A percentile compares a stretch with the other conserved stretches of the same genome.
Conservation (phyloP, 208 protist species). For the Trypanosoma avium region DNA sequence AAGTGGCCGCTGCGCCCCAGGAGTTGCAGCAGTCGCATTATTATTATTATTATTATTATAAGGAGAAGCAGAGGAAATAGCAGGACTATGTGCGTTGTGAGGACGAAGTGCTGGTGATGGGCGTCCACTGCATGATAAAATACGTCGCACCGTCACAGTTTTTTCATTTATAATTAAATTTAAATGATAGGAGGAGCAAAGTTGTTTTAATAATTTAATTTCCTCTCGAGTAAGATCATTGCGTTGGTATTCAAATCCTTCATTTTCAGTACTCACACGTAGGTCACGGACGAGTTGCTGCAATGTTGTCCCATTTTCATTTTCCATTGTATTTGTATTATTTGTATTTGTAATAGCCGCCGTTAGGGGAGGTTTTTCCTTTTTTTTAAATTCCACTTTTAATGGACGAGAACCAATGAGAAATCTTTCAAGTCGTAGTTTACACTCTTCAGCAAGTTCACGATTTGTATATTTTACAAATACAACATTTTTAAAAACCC, state of each 20-base stretch:
- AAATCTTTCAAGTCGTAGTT: conserved; percentile 76
- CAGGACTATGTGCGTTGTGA: neutral
- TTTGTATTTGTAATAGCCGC: no score
- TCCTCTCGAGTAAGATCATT: conserved; percentile 65
- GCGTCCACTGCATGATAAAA: conserved; percentile 48
- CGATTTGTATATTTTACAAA: conserved; percentile 91
- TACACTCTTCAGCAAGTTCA: conserved; percentile 91
- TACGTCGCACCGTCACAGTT: conserved; percentile 66
- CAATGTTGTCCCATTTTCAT: conserved; percentile 27
- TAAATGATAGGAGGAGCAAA: conserved; percentile 73
- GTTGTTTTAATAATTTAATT: conserved; percentile 73
- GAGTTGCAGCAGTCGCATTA: no score
- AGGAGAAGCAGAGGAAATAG: no score
- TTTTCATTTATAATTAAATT: conserved; percentile 57
- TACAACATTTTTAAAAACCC: conserved; percentile 80
- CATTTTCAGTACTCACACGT: conserved; percentile 73
- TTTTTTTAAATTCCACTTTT: conserved; percentile 88
- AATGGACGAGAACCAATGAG: conserved; percentile 53
- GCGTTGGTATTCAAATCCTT: conserved; percentile 65
- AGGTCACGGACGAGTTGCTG: conserved; percentile 77
- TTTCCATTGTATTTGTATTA: no score
- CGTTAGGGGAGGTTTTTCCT: conserved; percentile 34
- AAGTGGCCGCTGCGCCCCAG: conserved; percentile 52
- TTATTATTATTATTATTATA: no score
- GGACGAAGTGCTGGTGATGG: conserved; percentile 65